Evolutionary conservation across 179 eudicot genomes (phyloP).

Genomic region (Corrigiola litoralis): DNA sequence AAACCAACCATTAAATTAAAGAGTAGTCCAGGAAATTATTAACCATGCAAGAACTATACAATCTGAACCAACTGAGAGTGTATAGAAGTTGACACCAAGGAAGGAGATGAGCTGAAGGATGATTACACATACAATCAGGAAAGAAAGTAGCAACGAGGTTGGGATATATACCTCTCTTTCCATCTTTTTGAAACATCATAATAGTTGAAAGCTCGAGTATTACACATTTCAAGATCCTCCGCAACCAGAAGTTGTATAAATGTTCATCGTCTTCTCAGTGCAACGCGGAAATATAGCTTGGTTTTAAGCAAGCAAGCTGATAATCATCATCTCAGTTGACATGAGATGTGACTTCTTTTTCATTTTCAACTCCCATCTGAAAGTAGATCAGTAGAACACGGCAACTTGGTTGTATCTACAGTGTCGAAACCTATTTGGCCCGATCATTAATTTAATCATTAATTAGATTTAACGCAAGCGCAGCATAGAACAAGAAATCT

Average conservation of each 20-base stretch:
- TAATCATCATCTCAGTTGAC: not conserved
- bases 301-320: not conserved
- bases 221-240: too few relatives aligned
- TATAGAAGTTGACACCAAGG: too few relatives aligned
- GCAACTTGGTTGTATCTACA: not conserved
- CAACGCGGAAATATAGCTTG: not conserved
- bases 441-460: not conserved
- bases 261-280: too few relatives aligned
- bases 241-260: too few relatives aligned
- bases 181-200: not conserved
- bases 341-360: not conserved
- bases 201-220: too few relatives aligned
- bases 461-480: not conserved
- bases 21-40: too few relatives aligned
- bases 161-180: conserved; percentile 6
- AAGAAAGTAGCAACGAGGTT: too few relatives aligned
- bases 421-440: not conserved
- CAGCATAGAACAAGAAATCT: not conserved
- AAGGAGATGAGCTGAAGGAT: not conserved
- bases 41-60: too few relatives aligned
- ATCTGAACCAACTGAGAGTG: too few relatives aligned
- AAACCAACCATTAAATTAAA: too few relatives aligned
- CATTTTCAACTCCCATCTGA: not conserved
- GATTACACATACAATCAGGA: not conserved
- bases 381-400: not conserved